Percentiles rank a stretch among this genome's conserved stretches.
Evolutionary conservation across 108 stramenopile species (phyloP).

Genomic region (Epithemia pelagica): DNA sequence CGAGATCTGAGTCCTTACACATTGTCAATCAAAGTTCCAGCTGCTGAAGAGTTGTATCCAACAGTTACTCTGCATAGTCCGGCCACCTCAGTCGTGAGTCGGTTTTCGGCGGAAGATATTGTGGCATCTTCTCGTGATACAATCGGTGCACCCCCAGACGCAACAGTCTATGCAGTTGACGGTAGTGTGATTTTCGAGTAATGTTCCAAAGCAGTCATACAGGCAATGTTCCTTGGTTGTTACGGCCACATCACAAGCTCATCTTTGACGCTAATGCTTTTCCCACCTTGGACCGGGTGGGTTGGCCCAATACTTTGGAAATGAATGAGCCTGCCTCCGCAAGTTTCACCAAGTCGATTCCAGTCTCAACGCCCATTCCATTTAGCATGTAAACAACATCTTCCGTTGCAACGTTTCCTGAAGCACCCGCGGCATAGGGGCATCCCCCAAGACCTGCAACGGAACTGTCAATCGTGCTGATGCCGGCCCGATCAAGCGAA

Average conservation of each 20-base stretch:
- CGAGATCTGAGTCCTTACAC: not conserved
- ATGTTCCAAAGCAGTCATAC: not conserved
- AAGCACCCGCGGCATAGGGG: constrained; percentile 83
- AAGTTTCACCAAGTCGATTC: constrained; percentile 43
- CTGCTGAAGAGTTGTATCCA: constrained; percentile 86
- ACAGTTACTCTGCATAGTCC: constrained; percentile 88
- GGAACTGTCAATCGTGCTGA: constrained; percentile 68
- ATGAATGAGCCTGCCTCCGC: constrained; percentile 42
- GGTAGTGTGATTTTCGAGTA: constrained; percentile 81
- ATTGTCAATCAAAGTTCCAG: constrained; percentile 60
- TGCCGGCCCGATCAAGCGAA: constrained; percentile 47
- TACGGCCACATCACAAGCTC: not conserved
- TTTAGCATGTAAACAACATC: constrained; percentile 91
- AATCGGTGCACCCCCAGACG: constrained; percentile 79
- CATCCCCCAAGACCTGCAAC: constrained; percentile 85
- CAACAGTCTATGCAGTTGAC: constrained; percentile 83
- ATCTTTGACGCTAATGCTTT: not conserved
- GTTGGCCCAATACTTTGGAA: constrained; percentile 23
- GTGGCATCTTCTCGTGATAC: constrained; percentile 38
- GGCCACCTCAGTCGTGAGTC: constrained; percentile 80
- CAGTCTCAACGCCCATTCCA: constrained; percentile 75
- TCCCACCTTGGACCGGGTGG: constrained; percentile 31
- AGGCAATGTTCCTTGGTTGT: not conserved
- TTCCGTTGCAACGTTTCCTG: constrained; percentile 91
- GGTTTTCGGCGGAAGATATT: constrained; percentile 86